These are phyloP conservation scores for Silene vulgaris DNA, from an alignment of 179 eudicot genomes.

Conservation along the genomic window DNA sequence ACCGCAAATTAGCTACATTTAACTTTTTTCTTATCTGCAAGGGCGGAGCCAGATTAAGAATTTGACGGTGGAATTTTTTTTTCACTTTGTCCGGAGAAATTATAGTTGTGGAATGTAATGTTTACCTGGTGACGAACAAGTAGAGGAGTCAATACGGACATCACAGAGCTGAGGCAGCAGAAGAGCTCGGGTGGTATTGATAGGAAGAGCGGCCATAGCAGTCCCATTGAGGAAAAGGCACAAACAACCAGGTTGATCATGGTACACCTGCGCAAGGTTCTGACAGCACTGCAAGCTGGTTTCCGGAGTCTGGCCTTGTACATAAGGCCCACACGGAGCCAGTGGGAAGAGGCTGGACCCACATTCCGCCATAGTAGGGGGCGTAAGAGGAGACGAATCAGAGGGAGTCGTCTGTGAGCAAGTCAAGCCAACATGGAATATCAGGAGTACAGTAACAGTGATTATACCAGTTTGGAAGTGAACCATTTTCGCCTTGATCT, in stretches of 20 bases:
- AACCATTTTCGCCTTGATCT: slow-evolving; percentile 18
- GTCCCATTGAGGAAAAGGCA: slow-evolving; percentile 63
- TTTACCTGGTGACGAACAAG: slow-evolving; percentile 55
- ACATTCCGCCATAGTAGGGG: slow-evolving; percentile 40
- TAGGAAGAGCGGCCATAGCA: slow-evolving; percentile 46
- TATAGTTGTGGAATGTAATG: not conserved
- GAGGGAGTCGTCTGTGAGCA: slow-evolving; percentile 31
- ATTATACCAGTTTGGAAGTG: not conserved
- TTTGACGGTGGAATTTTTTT: no score
- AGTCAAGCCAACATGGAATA: slow-evolving; percentile 8
- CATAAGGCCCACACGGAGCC: slow-evolving; percentile 59
- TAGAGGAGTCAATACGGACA: slow-evolving; percentile 41
- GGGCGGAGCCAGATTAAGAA: no score
- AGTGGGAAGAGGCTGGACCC: slow-evolving; percentile 45
- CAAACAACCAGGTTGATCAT: slow-evolving; percentile 48
- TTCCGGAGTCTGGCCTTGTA: slow-evolving; percentile 44
- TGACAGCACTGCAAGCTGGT: slow-evolving; percentile 58
- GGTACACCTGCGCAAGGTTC: slow-evolving; percentile 40
- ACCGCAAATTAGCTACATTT: no score
- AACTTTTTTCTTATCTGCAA: no score
- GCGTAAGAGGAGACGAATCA: slow-evolving; percentile 30
- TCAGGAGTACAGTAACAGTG: slow-evolving; percentile 11
- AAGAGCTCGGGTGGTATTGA: slow-evolving; percentile 60
- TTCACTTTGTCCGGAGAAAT: not conserved
- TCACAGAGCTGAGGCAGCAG: slow-evolving; percentile 56